These are phyloP conservation scores for Trichosporon sp. DNA, from an alignment of 1,284 basidiomycete genomes.

Conservation along the genomic window DNA sequence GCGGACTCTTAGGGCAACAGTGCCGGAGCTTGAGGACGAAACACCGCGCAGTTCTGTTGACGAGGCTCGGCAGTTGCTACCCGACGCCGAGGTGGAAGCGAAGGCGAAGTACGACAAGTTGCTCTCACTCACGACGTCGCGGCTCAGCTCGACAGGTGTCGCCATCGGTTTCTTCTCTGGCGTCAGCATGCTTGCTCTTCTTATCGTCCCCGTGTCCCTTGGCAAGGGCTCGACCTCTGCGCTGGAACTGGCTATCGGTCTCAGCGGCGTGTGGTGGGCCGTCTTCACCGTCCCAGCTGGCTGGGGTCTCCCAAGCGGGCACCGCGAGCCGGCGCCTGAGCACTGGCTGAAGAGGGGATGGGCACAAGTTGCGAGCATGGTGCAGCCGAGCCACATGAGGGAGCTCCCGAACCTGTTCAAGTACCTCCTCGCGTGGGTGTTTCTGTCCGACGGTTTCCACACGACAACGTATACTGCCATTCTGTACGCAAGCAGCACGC, in stretches of 20 bases:
- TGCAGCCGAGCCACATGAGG: conserved; percentile 68
- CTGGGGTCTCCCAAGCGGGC: conserved; percentile 65
- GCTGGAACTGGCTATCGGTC: conserved; percentile 73
- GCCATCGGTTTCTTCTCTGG: conserved; percentile 75
- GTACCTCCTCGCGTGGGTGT: conserved; percentile 86
- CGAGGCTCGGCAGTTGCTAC: conserved; percentile 36
- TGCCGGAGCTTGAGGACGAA: conserved; percentile 22
- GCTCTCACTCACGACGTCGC: conserved; percentile 70
- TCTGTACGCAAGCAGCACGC: conserved; percentile 53
- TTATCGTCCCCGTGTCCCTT: conserved; percentile 71
- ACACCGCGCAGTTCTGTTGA: conserved; percentile 21
- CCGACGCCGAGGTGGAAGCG: conserved; percentile 13
- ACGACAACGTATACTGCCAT: conserved; percentile 53
- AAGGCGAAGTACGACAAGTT: conserved; percentile 59
- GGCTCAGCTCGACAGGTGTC: conserved; percentile 78
- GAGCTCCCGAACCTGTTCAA: conserved; percentile 78
- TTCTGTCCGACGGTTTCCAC: conserved; percentile 70
- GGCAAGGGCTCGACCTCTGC: conserved; percentile 71
- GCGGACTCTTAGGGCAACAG: conserved; percentile 9
- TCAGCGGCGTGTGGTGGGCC: conserved; percentile 83
- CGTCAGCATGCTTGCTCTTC: conserved; percentile 71
- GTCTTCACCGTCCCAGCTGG: conserved; percentile 74
- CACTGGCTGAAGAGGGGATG: conserved; percentile 42
- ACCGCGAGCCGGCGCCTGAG: conserved; percentile 27
- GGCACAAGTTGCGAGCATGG: conserved; percentile 61